Evolutionary conservation across 108 stramenopile genomes (phyloP).

Genomic region (Discostella pseudostelligera): DNA sequence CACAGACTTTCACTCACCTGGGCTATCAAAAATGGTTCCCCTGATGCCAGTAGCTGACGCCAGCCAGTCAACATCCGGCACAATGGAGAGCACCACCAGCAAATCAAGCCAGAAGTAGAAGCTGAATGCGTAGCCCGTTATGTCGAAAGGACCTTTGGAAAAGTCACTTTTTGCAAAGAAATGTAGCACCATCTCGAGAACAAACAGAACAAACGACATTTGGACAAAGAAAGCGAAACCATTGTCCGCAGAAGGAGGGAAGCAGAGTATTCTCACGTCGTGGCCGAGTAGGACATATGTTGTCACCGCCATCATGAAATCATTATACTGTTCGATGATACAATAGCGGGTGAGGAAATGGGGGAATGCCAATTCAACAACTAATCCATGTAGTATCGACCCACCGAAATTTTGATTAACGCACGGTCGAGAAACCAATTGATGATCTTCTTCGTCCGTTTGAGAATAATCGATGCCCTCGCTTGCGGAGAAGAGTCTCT

Average conservation of each 20-base stretch:
- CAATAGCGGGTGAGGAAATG: not conserved
- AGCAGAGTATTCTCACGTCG: conserved; percentile 53
- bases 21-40: conserved; percentile 27
- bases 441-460: conserved; percentile 24
- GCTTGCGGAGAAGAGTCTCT: conserved; percentile 15
- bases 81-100: conserved; percentile 60
- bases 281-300: conserved; percentile 66
- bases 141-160: conserved; percentile 32
- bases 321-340: conserved; percentile 38
- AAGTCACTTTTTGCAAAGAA: conserved; percentile 55
- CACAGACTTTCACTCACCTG: conserved; percentile 11
- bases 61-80: conserved; percentile 63
- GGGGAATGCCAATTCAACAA: not conserved
- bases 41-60: conserved; percentile 40
- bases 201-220: conserved; percentile 57
- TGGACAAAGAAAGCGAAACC: conserved; percentile 48
- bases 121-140: conserved; percentile 51
- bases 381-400: not conserved
- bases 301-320: conserved; percentile 63
- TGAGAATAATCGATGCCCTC: not conserved
- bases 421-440: conserved; percentile 53
- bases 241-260: conserved; percentile 47
- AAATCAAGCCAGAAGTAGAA: conserved; percentile 82
- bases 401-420: conserved; percentile 50
- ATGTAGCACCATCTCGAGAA: conserved; percentile 54